phyloP scores from a whole-genome alignment of 106 monocot genomes.

The Agapanthus africanus region DNA sequence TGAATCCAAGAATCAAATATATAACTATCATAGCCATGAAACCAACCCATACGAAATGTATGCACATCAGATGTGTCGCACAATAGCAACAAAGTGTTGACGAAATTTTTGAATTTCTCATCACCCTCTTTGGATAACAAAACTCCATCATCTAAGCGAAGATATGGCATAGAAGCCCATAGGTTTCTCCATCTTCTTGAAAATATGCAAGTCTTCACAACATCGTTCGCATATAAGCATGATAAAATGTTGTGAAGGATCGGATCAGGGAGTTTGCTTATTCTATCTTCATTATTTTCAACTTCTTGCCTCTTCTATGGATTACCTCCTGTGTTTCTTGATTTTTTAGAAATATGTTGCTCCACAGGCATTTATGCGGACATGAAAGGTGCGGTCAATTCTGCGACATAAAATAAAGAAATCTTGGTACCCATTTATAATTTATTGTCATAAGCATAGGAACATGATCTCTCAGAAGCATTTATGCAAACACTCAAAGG shows the following conservation, averaged over 20 bases:
- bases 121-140: neutral
- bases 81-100: neutral
- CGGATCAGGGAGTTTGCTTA: constrained; percentile 10
- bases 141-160: neutral
- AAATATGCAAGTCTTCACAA: constrained; percentile 7
- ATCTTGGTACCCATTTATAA: no score
- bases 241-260: constrained; percentile 21
- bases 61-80: neutral
- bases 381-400: no score
- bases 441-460: no score
- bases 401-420: no score
- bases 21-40: neutral
- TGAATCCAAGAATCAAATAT: neutral
- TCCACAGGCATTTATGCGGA: no score
- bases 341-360: neutral
- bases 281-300: neutral
- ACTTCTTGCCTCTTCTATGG: neutral
- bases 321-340: neutral
- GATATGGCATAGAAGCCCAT: no score
- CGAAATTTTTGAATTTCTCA: neutral
- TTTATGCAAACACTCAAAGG: no score
- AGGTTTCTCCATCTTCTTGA: constrained; percentile 22
- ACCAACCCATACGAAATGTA: neutral
- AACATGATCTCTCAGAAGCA: no score
- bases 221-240: constrained; percentile 8